Base-by-base conservation (phyloP, 2,329 filamentous ascomycete genomes). In the Stachybotrys elegans region DNA sequence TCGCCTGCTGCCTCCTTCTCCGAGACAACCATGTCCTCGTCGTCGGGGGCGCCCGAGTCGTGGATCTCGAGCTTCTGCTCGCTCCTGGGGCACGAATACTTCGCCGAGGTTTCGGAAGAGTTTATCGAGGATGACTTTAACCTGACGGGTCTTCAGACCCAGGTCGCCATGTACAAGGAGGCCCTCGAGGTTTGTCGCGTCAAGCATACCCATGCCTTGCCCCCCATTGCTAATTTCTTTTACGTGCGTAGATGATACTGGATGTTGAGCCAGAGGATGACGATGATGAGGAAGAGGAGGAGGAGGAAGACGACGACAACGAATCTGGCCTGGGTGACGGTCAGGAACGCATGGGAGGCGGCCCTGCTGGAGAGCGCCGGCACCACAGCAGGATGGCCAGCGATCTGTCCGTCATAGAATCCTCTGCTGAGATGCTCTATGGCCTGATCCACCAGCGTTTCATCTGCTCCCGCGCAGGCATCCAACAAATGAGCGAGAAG, bases 71-170 rank as follows among this genome's bases (percentile, higher is more conserved):
- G 91, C 46, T 98, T 96, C 67, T 98, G 93, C 74, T 90, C 88
- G 31, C 76, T 97, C 37, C 79, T 97, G 48, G 93, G 93, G 49
- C 93, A 98, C 65, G 93, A 98, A 68, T 98, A 97, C 72, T 98
- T 98, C 67, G 93, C 93, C 50, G 93, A 98, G 72, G 92, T 98
- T 41, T 93, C 89, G 37, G 93, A 98, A 70, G 93, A 98, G 61
- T 98, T 98, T 59, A 97, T 98, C 62, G 93, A 98, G 67, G 93
- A 98, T 81, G 93, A 98, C 68, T 98, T 98, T 76, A 98, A 98
- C 68, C 76, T 98, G 52, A 98, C 93, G 1, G 93, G 93, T 40
- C 75, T 98, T 58, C 90, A 95, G 68, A 87, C 84, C 48, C 92
- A 97, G 70, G 93, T 98, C 42, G 86, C 89, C 51, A 95, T 96